Evolutionary conservation across 1,139 yeast genomes (phyloP).

Genomic region (Debaryomyces udenii): DNA sequence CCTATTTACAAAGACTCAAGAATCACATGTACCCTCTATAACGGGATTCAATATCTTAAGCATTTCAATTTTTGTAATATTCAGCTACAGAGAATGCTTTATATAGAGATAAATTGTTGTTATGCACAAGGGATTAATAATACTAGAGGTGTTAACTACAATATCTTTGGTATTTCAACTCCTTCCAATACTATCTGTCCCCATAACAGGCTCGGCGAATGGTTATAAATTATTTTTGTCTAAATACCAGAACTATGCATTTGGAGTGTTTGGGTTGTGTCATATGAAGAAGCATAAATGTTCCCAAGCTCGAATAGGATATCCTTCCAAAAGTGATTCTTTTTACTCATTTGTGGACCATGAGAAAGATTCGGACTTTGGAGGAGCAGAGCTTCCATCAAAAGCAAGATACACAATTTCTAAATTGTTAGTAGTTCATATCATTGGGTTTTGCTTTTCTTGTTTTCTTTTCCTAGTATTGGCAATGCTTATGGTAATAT

Average conservation of each 20-base stretch:
- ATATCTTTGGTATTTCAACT: slow-evolving; percentile 42
- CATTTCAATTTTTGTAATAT: no score
- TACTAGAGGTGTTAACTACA: slow-evolving; percentile 26
- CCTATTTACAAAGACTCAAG: background rate
- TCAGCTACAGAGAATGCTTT: no score
- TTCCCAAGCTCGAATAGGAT: slow-evolving; percentile 41
- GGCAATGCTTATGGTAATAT: background rate
- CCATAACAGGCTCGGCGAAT: slow-evolving; percentile 34
- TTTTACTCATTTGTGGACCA: slow-evolving; percentile 20
- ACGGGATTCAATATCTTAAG: no score
- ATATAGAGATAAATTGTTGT: no score
- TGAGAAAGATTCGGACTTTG: slow-evolving; percentile 16
- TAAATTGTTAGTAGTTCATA: slow-evolving; percentile 47
- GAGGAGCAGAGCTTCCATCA: slow-evolving; percentile 43
- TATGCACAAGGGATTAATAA: slow-evolving; percentile 33
- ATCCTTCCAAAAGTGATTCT: slow-evolving; percentile 30
- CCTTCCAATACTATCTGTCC: slow-evolving; percentile 47
- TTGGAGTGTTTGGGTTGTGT: slow-evolving; percentile 52
- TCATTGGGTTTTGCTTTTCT: slow-evolving; percentile 44
- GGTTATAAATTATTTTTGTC: slow-evolving; percentile 32
- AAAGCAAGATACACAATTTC: slow-evolving; percentile 44
- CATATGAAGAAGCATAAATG: slow-evolving; percentile 30
- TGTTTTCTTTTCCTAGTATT: slow-evolving; percentile 25
- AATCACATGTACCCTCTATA: background rate
- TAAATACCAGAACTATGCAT: slow-evolving; percentile 34